A percentile compares a stretch with the other conserved stretches of the same genome.
Conservation (phyloP, 345 rosid genomes). For the Citrus maxima region DNA sequence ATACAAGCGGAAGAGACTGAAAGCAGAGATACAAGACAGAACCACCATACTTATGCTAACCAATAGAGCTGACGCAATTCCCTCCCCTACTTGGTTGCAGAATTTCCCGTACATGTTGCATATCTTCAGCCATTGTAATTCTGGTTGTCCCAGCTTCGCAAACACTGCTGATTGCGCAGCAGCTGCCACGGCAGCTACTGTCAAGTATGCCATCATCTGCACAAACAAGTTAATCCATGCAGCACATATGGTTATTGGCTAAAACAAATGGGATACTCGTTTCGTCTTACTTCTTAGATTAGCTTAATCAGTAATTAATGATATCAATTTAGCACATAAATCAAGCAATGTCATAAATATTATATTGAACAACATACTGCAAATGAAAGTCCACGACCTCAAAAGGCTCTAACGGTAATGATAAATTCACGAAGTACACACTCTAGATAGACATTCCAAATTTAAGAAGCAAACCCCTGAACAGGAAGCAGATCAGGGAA, state of each 20-base stretch:
- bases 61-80: slow-evolving; percentile 48
- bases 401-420: not conserved
- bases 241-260: not conserved
- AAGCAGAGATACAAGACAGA: slow-evolving; percentile 69
- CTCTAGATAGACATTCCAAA: not conserved
- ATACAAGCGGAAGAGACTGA: slow-evolving; percentile 78
- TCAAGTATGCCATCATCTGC: slow-evolving; percentile 79
- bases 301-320: not conserved
- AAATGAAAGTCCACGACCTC: not conserved
- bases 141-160: slow-evolving; percentile 67
- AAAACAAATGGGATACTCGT: not conserved
- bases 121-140: slow-evolving; percentile 84
- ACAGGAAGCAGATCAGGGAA: not conserved
- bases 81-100: slow-evolving; percentile 70
- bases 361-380: not conserved
- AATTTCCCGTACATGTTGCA: slow-evolving; percentile 79
- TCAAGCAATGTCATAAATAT: not conserved
- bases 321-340: not conserved
- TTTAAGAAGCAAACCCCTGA: not conserved
- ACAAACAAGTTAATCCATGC: not conserved
- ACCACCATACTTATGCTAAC: slow-evolving; percentile 53
- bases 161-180: slow-evolving; percentile 65
- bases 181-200: slow-evolving; percentile 69
- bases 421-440: not conserved
- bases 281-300: not conserved